Conservation (phyloP, 352 stramenopile species). For the Albugo laibachii region DNA sequence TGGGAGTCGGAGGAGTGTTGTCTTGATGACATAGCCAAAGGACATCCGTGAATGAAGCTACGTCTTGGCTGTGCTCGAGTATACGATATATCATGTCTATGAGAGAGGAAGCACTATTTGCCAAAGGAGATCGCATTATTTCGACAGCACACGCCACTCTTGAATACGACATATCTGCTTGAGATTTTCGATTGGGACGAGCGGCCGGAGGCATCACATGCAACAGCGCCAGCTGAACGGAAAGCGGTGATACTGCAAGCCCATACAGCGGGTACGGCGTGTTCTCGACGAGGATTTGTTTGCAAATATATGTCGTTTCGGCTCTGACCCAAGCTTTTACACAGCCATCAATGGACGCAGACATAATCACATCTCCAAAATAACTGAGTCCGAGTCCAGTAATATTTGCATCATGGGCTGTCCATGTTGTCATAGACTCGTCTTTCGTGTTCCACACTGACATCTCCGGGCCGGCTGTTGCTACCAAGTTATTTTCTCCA, state of each 20-base stretch:
- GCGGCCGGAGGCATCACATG: slow-evolving; percentile 58
- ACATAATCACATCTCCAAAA: slow-evolving; percentile 43
- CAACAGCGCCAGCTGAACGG: slow-evolving; percentile 34
- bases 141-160: slow-evolving; percentile 51
- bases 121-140: slow-evolving; percentile 39
- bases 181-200: slow-evolving; percentile 59
- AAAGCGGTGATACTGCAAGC: slow-evolving; percentile 45
- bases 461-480: slow-evolving; percentile 38
- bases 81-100: slow-evolving; percentile 27
- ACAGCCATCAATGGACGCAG: slow-evolving; percentile 31
- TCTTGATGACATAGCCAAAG: slow-evolving; percentile 67
- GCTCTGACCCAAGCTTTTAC: slow-evolving; percentile 27
- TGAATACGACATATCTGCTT: slow-evolving; percentile 70
- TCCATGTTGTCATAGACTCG: slow-evolving; percentile 25
- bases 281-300: no score
- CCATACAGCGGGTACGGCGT: slow-evolving; percentile 39
- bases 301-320: no score
- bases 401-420: slow-evolving; percentile 47
- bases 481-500: slow-evolving; percentile 25
- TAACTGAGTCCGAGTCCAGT: slow-evolving; percentile 34
- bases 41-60: slow-evolving; percentile 50
- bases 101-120: slow-evolving; percentile 18
- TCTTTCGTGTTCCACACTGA: slow-evolving; percentile 52
- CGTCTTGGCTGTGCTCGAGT: slow-evolving; percentile 24
- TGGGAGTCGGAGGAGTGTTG: slow-evolving; percentile 26